phyloP scores from a whole-genome alignment of 1,284 basidiomycete species.

The Ustilago curta region DNA sequence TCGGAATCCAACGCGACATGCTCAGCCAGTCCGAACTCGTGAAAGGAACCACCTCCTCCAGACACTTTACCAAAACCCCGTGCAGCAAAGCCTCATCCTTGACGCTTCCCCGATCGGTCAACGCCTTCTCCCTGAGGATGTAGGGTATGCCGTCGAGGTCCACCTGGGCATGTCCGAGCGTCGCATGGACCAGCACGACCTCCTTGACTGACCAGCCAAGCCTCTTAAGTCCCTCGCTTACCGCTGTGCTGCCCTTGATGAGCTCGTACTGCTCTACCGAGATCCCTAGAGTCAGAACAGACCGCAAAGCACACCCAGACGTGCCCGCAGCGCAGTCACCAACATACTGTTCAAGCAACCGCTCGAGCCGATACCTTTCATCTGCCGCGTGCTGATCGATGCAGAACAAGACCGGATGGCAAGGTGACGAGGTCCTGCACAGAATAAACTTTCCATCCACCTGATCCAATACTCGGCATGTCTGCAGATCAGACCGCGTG shows the following conservation, averaged over 20 bases:
- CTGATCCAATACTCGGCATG: constrained; percentile 75
- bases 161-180: constrained; percentile 33
- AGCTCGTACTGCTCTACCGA: constrained; percentile 19
- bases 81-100: constrained; percentile 18
- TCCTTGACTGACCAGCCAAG: constrained; percentile 25
- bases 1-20: constrained; percentile 13
- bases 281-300: constrained; percentile 21
- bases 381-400: constrained; percentile 97
- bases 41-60: constrained; percentile 3
- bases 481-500: constrained; percentile 16
- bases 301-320: background rate
- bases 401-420: constrained; percentile 74
- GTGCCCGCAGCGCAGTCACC: constrained; percentile 10
- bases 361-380: constrained; percentile 85
- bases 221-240: background rate
- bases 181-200: constrained; percentile 18
- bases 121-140: constrained; percentile 16
- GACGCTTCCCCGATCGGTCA: constrained; percentile 20
- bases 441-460: constrained; percentile 90
- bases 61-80: constrained; percentile 7
- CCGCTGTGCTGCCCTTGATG: background rate
- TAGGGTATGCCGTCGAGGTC: constrained; percentile 29
- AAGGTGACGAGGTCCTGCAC: constrained; percentile 71
- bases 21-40: constrained; percentile 12
- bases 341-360: constrained; percentile 80